phyloP scores from a whole-genome alignment of 2,329 filamentous ascomycete genomes.

The Volutella citrinella region DNA sequence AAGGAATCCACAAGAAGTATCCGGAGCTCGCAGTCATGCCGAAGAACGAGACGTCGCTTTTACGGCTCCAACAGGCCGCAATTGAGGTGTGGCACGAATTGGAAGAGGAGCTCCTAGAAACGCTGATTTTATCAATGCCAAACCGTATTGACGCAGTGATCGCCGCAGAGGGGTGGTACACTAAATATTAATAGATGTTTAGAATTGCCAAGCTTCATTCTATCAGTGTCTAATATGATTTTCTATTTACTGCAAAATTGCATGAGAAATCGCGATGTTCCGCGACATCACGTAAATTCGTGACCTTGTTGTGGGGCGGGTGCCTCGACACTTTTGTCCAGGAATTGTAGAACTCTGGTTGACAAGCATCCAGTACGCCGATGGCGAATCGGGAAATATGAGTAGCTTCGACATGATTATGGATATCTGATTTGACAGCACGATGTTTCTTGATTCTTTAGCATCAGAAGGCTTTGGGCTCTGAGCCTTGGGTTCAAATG shows the following conservation, averaged over 20 bases:
- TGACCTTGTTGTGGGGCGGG: no score
- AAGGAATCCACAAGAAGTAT: neutral
- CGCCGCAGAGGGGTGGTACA: constrained; percentile 1
- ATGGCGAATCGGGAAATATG: no score
- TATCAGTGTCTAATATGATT: no score
- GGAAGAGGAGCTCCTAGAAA: neutral
- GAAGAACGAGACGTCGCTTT: neutral
- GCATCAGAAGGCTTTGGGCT: neutral
- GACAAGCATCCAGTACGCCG: no score
- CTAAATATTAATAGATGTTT: constrained; percentile 1
- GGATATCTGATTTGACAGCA: no score
- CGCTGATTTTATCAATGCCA: neutral
- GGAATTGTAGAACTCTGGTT: no score
- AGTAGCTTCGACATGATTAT: no score
- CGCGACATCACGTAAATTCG: no score
- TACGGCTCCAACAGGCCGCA: constrained; percentile 1
- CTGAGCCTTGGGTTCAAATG: neutral
- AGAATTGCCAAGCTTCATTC: neutral
- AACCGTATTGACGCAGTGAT: neutral
- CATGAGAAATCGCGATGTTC: no score
- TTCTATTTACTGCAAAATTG: no score
- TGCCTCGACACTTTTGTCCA: no score
- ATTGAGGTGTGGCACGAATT: constrained; percentile 1
- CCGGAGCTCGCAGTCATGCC: neutral
- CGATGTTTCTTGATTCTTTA: neutral